phyloP scores from a whole-genome alignment of 495 filamentous ascomycete genomes.

The Neurospora sp. region DNA sequence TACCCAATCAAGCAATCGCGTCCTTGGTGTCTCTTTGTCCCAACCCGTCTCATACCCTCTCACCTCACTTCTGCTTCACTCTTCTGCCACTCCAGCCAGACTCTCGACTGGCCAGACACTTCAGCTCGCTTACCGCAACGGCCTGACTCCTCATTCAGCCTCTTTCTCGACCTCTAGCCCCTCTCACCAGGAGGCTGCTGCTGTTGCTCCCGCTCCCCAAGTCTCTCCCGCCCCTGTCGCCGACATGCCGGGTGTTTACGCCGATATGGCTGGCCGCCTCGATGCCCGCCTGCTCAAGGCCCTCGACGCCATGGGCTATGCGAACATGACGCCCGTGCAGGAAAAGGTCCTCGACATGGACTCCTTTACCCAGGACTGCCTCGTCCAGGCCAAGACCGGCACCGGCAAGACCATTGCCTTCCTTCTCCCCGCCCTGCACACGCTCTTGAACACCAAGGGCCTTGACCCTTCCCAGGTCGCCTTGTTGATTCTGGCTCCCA shows the following conservation, averaged over 20 bases:
- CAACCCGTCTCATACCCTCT: neutral
- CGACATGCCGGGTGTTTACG: slow-evolving; percentile 1
- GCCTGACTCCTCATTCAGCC: slow-evolving; percentile 2
- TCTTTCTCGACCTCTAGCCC: slow-evolving; percentile 1
- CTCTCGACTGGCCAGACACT: neutral
- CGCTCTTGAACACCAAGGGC: slow-evolving; percentile 42
- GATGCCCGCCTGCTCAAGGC: slow-evolving; percentile 52
- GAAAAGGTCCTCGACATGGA: slow-evolving; percentile 58
- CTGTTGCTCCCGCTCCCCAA: neutral
- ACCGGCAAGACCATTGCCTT: slow-evolving; percentile 96
- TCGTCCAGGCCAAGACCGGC: slow-evolving; percentile 80
- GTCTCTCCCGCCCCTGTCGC: neutral
- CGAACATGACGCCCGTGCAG: slow-evolving; percentile 79
- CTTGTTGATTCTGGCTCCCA: slow-evolving; percentile 80
- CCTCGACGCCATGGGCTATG: slow-evolving; percentile 54
- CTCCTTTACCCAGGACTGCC: slow-evolving; percentile 55
- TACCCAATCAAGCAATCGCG: neutral
- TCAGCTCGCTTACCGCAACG: slow-evolving; percentile 1
- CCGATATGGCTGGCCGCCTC: slow-evolving; percentile 15
- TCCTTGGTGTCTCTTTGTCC: neutral
- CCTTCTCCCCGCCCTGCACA: slow-evolving; percentile 59
- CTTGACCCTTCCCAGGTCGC: slow-evolving; percentile 34
- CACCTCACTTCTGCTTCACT: neutral
- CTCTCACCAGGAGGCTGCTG: slow-evolving; percentile 2
- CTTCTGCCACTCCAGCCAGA: neutral